phyloP scores from a whole-genome alignment of 495 filamentous ascomycete species.

The Durotheca rogersii region DNA sequence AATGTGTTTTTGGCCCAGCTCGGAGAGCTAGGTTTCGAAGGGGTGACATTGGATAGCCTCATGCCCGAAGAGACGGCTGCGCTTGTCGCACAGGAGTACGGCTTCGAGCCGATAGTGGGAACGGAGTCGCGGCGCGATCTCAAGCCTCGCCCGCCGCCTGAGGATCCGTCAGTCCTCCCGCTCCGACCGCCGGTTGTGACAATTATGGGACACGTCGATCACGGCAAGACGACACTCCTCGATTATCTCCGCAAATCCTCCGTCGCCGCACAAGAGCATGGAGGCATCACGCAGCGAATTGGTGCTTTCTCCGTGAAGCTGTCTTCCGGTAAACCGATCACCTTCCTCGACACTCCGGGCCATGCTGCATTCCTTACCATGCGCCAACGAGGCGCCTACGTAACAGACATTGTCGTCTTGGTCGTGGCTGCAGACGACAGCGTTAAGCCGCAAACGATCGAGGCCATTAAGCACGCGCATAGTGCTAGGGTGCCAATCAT shows the following conservation, averaged over 20 bases:
- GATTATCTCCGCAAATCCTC: constrained; percentile 94
- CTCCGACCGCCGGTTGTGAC: constrained; percentile 89
- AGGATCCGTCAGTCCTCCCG: constrained; percentile 71
- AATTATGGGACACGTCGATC: constrained; percentile 99
- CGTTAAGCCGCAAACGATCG: constrained; percentile 95
- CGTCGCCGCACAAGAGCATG: constrained; percentile 85
- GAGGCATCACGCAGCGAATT: constrained; percentile 98
- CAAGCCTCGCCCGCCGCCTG: constrained; percentile 64
- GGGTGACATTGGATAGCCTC: constrained; percentile 74
- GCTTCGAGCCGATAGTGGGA: constrained; percentile 87
- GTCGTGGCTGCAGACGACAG: constrained; percentile 97
- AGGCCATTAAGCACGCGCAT: constrained; percentile 92
- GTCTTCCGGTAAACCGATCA: constrained; percentile 82
- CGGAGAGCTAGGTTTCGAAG: constrained; percentile 79
- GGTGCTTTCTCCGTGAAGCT: constrained; percentile 95
- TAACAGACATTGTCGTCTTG: constrained; percentile 94
- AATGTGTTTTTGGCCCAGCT: constrained; percentile 74
- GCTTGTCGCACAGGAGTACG: constrained; percentile 87
- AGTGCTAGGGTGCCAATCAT: constrained; percentile 92
- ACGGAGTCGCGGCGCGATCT: constrained; percentile 66
- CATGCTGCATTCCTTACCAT: constrained; percentile 95
- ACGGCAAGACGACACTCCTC: constrained; percentile 95
- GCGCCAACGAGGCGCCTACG: constrained; percentile 91
- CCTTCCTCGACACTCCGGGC: constrained; percentile 96
- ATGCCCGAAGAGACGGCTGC: constrained; percentile 88